Base-by-base conservation (phyloP, 176 grass and related monocot species). In the Tillandsia fasciculata region DNA sequence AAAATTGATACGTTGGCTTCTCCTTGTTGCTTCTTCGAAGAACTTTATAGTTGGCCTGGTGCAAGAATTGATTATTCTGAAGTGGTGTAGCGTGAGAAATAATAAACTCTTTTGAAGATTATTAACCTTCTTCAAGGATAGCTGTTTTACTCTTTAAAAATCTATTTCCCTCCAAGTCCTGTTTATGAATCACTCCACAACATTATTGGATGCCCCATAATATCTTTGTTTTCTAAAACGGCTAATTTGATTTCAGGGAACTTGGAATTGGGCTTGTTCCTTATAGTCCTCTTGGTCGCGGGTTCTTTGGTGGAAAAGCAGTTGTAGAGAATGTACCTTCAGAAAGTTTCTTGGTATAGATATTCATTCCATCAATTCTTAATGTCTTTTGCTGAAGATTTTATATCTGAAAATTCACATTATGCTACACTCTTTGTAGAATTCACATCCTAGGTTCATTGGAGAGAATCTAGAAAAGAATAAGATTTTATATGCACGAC, bases 231-330 rank as follows among this genome's bases (percentile, higher is more conserved):
- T 65, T 78, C 64, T 13, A 58, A 78, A 22, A 42, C 6, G 2
- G 10, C 33, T 77, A 80, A 50, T 49, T 51, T 73, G 15, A 68
- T 53, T 87, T 69, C 84, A 96, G 88, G 67, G 76, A 96, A 67
- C 83, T 92, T 77, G 93, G 86, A 13, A 90, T 92, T 83, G 83
- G 83, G 64, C 73, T 96, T 23, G 77, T 96, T 73, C 74, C 92
- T 26, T 91, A 96, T 52, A 89, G 86, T 70, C 92, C 92, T 61
- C 76, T 96, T 53, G 86, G 65, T 28, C 83, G 78, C 63, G 92
- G 86, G 13, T 96, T 96, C 66, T 96, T 96, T 65, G 93, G 76
- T 78, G 93, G 93, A 49, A 87, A 67, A 77, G 83, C 75, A 69
- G 72, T 71, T 20, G 78, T 78, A 53, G 79, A 92, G 70, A 65